Evolutionary conservation across 2,329 filamentous ascomycete species (phyloP).

Genomic region (Leptographium radiaticola): DNA sequence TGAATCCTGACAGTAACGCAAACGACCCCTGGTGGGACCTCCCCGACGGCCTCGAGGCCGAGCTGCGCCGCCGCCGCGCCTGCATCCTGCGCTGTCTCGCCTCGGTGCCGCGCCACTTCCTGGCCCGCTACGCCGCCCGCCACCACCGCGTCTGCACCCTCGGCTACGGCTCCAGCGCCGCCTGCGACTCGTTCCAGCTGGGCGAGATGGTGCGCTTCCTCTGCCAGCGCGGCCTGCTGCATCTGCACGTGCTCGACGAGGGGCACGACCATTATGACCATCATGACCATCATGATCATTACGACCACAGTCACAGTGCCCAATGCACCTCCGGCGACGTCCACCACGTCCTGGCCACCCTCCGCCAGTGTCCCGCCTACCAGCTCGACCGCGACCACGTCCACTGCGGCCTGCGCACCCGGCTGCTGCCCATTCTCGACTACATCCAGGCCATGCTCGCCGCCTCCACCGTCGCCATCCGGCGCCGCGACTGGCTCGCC

Average conservation of each 20-base stretch:
- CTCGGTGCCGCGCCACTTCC: conserved; percentile 55
- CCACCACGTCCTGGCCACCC: conserved; percentile 41
- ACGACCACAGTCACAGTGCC: not conserved
- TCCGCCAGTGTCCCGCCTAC: conserved; percentile 57
- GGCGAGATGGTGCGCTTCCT: conserved; percentile 68
- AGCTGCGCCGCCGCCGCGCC: conserved; percentile 52
- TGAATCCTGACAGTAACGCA: conserved; percentile 19
- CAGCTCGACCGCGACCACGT: conserved; percentile 62
- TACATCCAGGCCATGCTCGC: conserved; percentile 46
- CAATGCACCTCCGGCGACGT: conserved; percentile 34
- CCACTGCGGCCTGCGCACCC: conserved; percentile 57
- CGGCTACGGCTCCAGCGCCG: conserved; percentile 58
- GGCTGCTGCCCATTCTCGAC: conserved; percentile 52
- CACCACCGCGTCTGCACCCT: conserved; percentile 48
- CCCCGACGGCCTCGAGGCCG: conserved; percentile 51
- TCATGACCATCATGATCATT: not conserved
- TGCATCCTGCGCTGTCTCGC: conserved; percentile 56
- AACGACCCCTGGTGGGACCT: conserved; percentile 50
- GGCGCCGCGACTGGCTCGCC: conserved; percentile 28
- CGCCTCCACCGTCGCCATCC: conserved; percentile 29
- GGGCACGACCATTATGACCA: conserved; percentile 18
- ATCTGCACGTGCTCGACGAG: conserved; percentile 44
- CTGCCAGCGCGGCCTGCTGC: conserved; percentile 44
- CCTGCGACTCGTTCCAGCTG: conserved; percentile 67
- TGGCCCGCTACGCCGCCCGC: conserved; percentile 54